Evolutionary conservation across 1,284 basidiomycete species (phyloP).

Genomic region (Tilletia indica): DNA sequence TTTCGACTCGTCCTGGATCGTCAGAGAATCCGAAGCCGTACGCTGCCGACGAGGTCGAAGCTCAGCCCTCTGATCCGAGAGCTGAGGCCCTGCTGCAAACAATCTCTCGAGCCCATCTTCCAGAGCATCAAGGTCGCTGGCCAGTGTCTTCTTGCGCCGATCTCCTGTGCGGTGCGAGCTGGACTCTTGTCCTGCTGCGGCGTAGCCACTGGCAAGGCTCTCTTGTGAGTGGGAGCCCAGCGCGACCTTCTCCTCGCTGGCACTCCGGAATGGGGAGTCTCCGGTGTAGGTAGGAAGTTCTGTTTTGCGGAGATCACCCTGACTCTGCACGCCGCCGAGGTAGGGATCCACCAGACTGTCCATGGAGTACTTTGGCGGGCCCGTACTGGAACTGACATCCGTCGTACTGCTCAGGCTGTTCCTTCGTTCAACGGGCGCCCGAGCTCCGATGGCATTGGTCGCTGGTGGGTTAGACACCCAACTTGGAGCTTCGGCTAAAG

Average conservation of each 20-base stretch:
- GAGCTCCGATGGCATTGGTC: neutral
- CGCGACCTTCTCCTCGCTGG: neutral
- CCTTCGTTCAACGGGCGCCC: neutral
- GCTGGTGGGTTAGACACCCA: neutral
- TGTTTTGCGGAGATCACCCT: neutral
- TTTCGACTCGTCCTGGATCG: neutral
- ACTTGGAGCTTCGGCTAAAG: conserved; percentile 8
- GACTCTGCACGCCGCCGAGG: neutral
- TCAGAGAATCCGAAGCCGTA: neutral
- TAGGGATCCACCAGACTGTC: conserved; percentile 8
- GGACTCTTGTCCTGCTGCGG: neutral
- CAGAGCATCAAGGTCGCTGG: neutral
- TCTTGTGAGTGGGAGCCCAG: neutral
- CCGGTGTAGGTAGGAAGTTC: neutral
- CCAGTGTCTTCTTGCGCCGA: neutral
- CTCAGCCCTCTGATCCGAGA: neutral
- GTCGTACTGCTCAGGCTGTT: conserved; percentile 11
- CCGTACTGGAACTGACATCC: neutral
- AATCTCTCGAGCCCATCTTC: conserved; percentile 1
- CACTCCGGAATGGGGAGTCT: neutral
- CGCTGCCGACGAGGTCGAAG: conserved; percentile 3
- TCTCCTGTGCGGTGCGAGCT: neutral
- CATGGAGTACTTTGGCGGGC: conserved; percentile 8
- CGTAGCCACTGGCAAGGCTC: neutral
- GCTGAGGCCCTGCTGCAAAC: neutral